A percentile compares a stretch with the other conserved stretches of the same genome.
phyloP scores from a whole-genome alignment of 352 stramenopile genomes.

The Phytophthora agathidicida region DNA sequence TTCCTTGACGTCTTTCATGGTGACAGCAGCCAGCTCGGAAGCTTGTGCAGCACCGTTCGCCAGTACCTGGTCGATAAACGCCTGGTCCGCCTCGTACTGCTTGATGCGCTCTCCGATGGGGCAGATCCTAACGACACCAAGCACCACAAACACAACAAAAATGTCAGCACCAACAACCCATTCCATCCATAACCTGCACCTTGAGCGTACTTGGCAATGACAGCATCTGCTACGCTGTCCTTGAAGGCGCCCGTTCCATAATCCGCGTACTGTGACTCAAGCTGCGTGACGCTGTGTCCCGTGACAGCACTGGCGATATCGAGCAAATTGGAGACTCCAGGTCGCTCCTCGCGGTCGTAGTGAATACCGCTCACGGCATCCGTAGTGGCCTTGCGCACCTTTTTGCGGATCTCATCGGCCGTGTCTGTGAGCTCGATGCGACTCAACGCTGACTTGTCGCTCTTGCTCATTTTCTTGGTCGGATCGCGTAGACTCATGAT shows the following conservation, averaged over 20 bases:
- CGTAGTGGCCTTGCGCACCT: conserved; percentile 91
- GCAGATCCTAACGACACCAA: conserved; percentile 64
- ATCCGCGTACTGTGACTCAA: conserved; percentile 63
- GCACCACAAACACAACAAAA: conserved; percentile 21
- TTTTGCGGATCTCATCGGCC: conserved; percentile 80
- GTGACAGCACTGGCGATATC: conserved; percentile 89
- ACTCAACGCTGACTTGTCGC: conserved; percentile 87
- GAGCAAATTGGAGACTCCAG: conserved; percentile 96
- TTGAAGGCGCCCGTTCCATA: conserved; percentile 94
- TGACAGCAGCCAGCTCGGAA: conserved; percentile 61
- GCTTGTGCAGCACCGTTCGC: conserved; percentile 80
- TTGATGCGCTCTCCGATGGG: conserved; percentile 95
- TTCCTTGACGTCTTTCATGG: conserved; percentile 79
- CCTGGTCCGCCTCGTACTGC: conserved; percentile 90
- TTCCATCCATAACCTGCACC: not conserved
- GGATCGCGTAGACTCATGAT: conserved; percentile 98
- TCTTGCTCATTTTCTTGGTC: conserved; percentile 99
- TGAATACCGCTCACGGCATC: conserved; percentile 76
- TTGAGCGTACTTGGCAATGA: conserved; percentile 90
- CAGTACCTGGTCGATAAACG: conserved; percentile 92
- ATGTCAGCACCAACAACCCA: conserved; percentile 12
- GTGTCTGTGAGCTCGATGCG: conserved; percentile 95
- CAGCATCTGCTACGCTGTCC: conserved; percentile 92
- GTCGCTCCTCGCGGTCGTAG: conserved; percentile 92
- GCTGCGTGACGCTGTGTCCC: conserved; percentile 76